phyloP scores from a whole-genome alignment of 2,329 filamentous ascomycete genomes.

The Pseudovirgaria hyperparasitica region DNA sequence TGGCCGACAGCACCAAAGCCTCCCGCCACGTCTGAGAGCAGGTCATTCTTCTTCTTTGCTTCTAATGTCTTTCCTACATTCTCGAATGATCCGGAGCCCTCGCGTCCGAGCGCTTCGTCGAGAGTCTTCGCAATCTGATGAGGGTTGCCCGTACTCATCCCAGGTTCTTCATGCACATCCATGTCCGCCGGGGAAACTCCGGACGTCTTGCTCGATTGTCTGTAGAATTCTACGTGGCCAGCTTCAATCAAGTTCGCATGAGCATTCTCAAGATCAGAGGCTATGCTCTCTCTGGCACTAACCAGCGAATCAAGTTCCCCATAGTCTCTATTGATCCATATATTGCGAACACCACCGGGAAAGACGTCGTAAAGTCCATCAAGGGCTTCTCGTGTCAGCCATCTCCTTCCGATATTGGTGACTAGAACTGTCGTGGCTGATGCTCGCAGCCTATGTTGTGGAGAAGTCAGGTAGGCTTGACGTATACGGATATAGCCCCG shows the following conservation, averaged over 20 bases:
- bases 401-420: constrained; percentile 78
- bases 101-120: constrained; percentile 29
- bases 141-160: constrained; percentile 43
- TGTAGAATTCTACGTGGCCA: too few relatives aligned
- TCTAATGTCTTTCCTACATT: constrained; percentile 1
- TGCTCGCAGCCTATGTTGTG: constrained; percentile 82
- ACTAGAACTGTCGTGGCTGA: constrained; percentile 94
- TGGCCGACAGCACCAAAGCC: constrained; percentile 2
- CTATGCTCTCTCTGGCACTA: constrained; percentile 57
- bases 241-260: constrained; percentile 69
- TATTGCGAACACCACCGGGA: constrained; percentile 84
- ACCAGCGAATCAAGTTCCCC: constrained; percentile 77
- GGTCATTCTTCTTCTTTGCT: constrained; percentile 1
- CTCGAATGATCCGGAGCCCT: constrained; percentile 5
- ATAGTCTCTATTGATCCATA: constrained; percentile 91
- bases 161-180: constrained; percentile 36
- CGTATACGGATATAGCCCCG: constrained; percentile 82
- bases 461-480: constrained; percentile 87
- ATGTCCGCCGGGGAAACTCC: too few relatives aligned
- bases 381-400: constrained; percentile 74
- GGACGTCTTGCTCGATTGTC: constrained; percentile 40
- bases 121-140: constrained; percentile 41
- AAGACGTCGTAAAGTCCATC: constrained; percentile 87
- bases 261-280: constrained; percentile 60
- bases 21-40: constrained; percentile 1